Conservation (phyloP, 2,329 filamentous ascomycete species). For the Penicillium sp. region DNA sequence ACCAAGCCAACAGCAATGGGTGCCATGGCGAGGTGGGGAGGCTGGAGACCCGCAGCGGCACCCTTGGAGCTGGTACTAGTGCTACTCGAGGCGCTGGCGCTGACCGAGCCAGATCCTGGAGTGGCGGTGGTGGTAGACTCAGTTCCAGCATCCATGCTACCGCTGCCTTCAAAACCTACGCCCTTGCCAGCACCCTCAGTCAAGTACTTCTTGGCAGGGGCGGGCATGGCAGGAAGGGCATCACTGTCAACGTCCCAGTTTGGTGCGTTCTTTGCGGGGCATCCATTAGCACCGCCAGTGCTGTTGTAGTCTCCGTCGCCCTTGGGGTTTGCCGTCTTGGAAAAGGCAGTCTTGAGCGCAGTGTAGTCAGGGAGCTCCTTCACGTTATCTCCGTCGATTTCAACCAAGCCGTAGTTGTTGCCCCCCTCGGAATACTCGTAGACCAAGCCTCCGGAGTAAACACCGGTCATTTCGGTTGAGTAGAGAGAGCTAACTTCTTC, state of each 20-base stretch:
- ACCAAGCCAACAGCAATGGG: constrained; percentile 54
- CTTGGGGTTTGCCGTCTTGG: constrained; percentile 50
- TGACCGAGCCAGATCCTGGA: constrained; percentile 49
- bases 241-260: constrained; percentile 59
- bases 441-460: constrained; percentile 94
- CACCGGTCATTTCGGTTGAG: constrained; percentile 74
- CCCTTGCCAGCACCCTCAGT: constrained; percentile 59
- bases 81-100: constrained; percentile 21
- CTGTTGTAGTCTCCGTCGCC: constrained; percentile 63
- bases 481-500: constrained; percentile 79
- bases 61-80: constrained; percentile 34
- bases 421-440: constrained; percentile 92
- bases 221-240: constrained; percentile 58
- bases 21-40: constrained; percentile 44
- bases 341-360: constrained; percentile 53
- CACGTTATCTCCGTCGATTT: constrained; percentile 58
- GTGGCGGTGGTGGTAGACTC: constrained; percentile 50
- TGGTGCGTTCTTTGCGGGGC: constrained; percentile 52
- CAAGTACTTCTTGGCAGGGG: constrained; percentile 57
- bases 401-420: constrained; percentile 78
- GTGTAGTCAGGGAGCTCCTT: constrained; percentile 64
- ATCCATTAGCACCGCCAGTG: constrained; percentile 53
- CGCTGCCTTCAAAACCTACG: constrained; percentile 56
- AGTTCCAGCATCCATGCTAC: constrained; percentile 58
- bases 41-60: constrained; percentile 36